Conservation (phyloP, 2,329 filamentous ascomycete genomes). For the Calonectria hongkongensis region DNA sequence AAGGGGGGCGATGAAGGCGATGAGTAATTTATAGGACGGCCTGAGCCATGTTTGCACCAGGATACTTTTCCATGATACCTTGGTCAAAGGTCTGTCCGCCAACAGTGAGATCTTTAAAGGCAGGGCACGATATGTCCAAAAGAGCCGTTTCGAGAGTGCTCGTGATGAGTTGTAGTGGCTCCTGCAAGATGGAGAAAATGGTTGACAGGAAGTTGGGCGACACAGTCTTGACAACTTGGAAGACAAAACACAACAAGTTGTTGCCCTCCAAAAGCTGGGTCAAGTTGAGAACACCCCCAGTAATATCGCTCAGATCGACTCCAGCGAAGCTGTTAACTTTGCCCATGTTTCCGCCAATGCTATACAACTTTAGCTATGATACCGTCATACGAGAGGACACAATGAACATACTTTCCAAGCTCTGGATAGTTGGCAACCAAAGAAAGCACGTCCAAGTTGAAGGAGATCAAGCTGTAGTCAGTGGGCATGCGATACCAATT, state of each 20-base stretch:
- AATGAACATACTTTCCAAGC: constrained; percentile 48
- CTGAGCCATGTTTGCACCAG: constrained; percentile 26
- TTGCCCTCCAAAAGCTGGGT: constrained; percentile 65
- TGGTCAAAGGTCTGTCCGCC: constrained; percentile 34
- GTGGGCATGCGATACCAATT: constrained; percentile 68
- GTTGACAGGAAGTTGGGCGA: constrained; percentile 36
- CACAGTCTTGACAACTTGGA: constrained; percentile 61
- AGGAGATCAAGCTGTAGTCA: constrained; percentile 66
- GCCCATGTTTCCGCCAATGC: constrained; percentile 71
- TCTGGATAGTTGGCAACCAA: constrained; percentile 62
- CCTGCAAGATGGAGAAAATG: constrained; percentile 30
- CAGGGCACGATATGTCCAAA: constrained; percentile 31
- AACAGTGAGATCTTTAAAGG: constrained; percentile 35
- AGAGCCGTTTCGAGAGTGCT: constrained; percentile 30
- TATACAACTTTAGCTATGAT: constrained; percentile 42
- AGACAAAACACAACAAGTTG: constrained; percentile 65
- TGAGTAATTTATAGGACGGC: constrained; percentile 14
- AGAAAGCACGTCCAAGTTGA: constrained; percentile 61
- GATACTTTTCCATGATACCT: constrained; percentile 25
- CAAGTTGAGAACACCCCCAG: constrained; percentile 66
- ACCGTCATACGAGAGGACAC: too few relatives aligned
- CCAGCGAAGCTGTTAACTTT: constrained; percentile 69
- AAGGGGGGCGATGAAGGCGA: not conserved
- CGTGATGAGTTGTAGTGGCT: constrained; percentile 33
- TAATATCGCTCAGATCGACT: constrained; percentile 64